Evolutionary conservation across 495 filamentous ascomycete genomes (phyloP).

Genomic region (Aspergillus hancockii): DNA sequence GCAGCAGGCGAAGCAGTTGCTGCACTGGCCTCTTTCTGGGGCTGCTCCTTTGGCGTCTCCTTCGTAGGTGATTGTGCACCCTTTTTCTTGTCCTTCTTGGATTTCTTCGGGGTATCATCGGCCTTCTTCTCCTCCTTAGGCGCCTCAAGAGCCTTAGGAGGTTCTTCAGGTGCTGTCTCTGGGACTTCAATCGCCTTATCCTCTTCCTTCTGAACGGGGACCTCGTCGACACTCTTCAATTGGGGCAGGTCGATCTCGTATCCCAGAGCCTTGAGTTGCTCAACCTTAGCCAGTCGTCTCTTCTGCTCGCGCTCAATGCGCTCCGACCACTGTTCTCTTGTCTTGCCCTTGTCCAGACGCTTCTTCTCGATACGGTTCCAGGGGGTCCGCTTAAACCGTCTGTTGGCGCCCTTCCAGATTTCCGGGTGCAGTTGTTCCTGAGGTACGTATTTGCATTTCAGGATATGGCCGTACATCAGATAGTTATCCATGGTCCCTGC

Average conservation of each 20-base stretch:
- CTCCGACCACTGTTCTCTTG: slow-evolving; percentile 74
- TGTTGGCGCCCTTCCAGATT: slow-evolving; percentile 84
- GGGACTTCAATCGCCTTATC: slow-evolving; percentile 30
- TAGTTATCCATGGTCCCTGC: slow-evolving; percentile 97
- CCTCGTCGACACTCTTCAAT: slow-evolving; percentile 66
- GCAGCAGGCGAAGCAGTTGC: slow-evolving; percentile 20
- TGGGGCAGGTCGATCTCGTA: slow-evolving; percentile 80
- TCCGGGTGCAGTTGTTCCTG: slow-evolving; percentile 73
- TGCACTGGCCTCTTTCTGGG: slow-evolving; percentile 16
- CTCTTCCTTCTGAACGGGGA: slow-evolving; percentile 44
- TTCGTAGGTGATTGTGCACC: slow-evolving; percentile 18
- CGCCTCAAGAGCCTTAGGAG: slow-evolving; percentile 34
- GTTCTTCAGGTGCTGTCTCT: slow-evolving; percentile 31
- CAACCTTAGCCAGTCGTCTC: slow-evolving; percentile 61
- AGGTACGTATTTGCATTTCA: slow-evolving; percentile 80
- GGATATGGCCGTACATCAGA: slow-evolving; percentile 86
- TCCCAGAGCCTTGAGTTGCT: slow-evolving; percentile 76
- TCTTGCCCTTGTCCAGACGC: slow-evolving; percentile 65
- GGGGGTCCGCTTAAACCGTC: slow-evolving; percentile 82
- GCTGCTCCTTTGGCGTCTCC: slow-evolving; percentile 19
- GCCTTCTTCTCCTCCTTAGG: slow-evolving; percentile 42
- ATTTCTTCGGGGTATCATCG: slow-evolving; percentile 34
- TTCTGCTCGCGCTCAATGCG: slow-evolving; percentile 69
- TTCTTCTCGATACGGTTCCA: slow-evolving; percentile 80
- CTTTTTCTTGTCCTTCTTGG: slow-evolving; percentile 40